Conservation (phyloP, 306 rosid genomes). For the Trifolium dubium region DNA sequence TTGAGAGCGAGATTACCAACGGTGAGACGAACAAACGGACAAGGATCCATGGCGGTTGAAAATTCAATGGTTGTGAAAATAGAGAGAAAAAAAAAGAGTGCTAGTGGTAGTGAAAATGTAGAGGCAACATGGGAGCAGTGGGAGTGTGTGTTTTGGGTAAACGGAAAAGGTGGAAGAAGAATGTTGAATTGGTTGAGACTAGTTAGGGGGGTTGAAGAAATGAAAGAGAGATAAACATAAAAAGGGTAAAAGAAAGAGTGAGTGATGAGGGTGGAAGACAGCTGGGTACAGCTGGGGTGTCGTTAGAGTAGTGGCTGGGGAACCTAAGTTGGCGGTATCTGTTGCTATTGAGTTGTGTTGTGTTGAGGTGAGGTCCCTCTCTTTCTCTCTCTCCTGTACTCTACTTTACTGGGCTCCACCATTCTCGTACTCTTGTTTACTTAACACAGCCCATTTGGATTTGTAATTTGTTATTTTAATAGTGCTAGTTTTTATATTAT, state of each 20-base stretch:
- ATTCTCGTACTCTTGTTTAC: constrained; percentile 8
- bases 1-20: constrained; percentile 75
- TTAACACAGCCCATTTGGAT: constrained; percentile 37
- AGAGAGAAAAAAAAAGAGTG: background rate
- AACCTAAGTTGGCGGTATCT: constrained; percentile 55
- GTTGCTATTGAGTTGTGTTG: background rate
- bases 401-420: constrained; percentile 47
- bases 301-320: constrained; percentile 49
- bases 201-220: constrained; percentile 3
- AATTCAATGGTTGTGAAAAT: too few relatives aligned
- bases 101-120: background rate
- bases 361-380: constrained; percentile 38
- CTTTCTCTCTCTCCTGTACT: constrained; percentile 9
- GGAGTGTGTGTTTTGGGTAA: constrained; percentile 10
- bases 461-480: background rate
- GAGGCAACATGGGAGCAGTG: background rate
- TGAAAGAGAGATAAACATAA: background rate
- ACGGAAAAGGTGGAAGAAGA: background rate
- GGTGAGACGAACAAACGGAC: constrained; percentile 71
- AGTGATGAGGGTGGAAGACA: constrained; percentile 53
- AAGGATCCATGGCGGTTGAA: constrained; percentile 67
- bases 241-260: background rate
- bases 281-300: constrained; percentile 73
- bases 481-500: too few relatives aligned
- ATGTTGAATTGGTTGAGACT: constrained; percentile 18